These are phyloP conservation scores for Arxiozyma telluris DNA, from an alignment of 1,139 yeast species.

Conservation along the genomic window DNA sequence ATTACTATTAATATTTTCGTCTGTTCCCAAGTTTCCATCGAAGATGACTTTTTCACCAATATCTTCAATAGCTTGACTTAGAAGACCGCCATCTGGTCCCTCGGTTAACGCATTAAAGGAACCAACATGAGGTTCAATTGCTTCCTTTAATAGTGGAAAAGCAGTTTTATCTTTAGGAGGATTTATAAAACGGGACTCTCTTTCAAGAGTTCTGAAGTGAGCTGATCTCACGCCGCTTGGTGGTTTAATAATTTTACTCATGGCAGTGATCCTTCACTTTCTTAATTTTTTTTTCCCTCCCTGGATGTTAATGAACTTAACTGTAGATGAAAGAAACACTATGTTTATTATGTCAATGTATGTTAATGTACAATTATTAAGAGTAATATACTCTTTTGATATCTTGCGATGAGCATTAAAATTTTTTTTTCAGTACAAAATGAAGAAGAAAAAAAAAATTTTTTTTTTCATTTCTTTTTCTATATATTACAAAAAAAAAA, in stretches of 20 bases:
- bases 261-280: conserved; percentile 5
- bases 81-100: conserved; percentile 74
- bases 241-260: conserved; percentile 27
- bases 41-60: conserved; percentile 80
- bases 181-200: conserved; percentile 74
- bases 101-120: conserved; percentile 93
- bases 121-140: conserved; percentile 91
- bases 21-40: conserved; percentile 41
- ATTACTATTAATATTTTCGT: conserved; percentile 28
- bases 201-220: conserved; percentile 74
- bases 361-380: neutral
- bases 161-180: conserved; percentile 85
- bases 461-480: no score
- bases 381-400: conserved; percentile 1
- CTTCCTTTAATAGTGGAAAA: conserved; percentile 74
- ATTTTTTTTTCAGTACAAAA: conserved; percentile 21
- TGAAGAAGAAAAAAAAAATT: no score
- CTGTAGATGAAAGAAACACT: neutral
- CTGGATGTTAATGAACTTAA: no score
- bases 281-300: neutral
- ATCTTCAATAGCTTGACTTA: conserved; percentile 79
- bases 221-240: conserved; percentile 32
- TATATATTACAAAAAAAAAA: no score
- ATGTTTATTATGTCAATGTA: neutral
- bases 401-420: conserved; percentile 10